Evolutionary conservation across 208 protist species (phyloP).

Genomic region (Leishmania major): DNA sequence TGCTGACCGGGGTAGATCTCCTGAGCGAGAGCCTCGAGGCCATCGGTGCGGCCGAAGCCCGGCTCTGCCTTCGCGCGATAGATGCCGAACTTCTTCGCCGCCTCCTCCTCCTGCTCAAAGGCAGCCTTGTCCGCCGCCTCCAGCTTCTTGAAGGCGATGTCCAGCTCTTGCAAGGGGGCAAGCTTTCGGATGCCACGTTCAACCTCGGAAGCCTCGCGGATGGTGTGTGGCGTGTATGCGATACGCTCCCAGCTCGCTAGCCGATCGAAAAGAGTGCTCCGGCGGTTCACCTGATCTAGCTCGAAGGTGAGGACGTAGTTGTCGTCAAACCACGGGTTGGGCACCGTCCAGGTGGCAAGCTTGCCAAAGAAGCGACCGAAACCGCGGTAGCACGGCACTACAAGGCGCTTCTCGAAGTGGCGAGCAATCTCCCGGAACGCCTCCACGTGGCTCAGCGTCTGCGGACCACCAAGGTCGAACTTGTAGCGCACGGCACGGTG

Average conservation of each 20-base stretch:
- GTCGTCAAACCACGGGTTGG: constrained; percentile 92
- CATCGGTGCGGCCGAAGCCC: constrained; percentile 88
- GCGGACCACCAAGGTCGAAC: constrained; percentile 91
- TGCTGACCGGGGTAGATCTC: constrained; percentile 93
- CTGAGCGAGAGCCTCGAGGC: constrained; percentile 88
- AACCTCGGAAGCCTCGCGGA: constrained; percentile 76
- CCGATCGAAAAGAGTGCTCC: constrained; percentile 87
- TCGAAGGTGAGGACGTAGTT: constrained; percentile 92
- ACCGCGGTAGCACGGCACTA: constrained; percentile 85
- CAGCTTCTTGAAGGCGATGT: constrained; percentile 65
- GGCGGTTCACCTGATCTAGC: constrained; percentile 91
- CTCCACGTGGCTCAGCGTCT: constrained; percentile 87
- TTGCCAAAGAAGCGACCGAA: constrained; percentile 89
- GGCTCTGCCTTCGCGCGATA: constrained; percentile 92
- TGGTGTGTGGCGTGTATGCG: constrained; percentile 80
- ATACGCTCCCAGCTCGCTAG: constrained; percentile 90
- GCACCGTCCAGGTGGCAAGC: constrained; percentile 72
- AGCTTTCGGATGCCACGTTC: constrained; percentile 64
- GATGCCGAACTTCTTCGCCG: constrained; percentile 85
- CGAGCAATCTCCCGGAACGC: constrained; percentile 77
- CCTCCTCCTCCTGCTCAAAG: constrained; percentile 84
- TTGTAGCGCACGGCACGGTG: constrained; percentile 89
- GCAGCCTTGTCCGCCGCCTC: constrained; percentile 88
- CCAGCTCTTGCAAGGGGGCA: constrained; percentile 73
- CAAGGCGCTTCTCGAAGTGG: constrained; percentile 70